Evolutionary conservation across 208 protist species (phyloP).

Genomic region (Entamoeba dispar): DNA sequence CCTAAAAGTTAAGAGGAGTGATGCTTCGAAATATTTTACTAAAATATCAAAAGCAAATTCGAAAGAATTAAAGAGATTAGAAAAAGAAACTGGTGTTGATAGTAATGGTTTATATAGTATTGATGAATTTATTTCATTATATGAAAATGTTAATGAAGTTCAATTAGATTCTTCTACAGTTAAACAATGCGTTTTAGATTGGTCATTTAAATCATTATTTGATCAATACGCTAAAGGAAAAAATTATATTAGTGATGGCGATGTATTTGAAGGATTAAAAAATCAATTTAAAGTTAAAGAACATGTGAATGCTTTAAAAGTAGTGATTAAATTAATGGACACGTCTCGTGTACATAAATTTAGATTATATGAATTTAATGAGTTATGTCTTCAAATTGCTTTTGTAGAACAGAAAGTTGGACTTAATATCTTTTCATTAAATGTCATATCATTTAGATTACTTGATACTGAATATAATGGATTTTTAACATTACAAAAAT

Average conservation of each 20-base stretch:
- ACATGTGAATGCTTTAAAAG: not conserved
- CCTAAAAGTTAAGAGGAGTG: not conserved
- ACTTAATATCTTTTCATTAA: not conserved
- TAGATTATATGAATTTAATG: not conserved
- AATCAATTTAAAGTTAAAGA: not conserved
- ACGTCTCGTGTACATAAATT: not conserved
- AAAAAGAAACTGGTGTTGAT: not conserved
- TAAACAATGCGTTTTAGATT: not conserved
- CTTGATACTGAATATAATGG: not conserved
- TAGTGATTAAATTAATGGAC: not conserved
- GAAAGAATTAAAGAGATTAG: not conserved
- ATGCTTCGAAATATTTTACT: not conserved
- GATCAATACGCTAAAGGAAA: not conserved
- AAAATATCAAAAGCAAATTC: not conserved
- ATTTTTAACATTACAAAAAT: not conserved
- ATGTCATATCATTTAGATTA: not conserved
- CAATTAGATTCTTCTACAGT: not conserved
- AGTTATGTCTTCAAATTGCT: not conserved
- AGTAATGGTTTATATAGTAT: not conserved
- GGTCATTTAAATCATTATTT: not conserved
- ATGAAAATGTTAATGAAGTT: not conserved
- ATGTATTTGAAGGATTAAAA: not conserved
- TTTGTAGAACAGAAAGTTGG: not conserved
- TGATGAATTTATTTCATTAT: not conserved
- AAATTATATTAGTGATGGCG: not conserved